Base-by-base conservation (phyloP, 306 rosid genomes). In the Potentilla sterilis region DNA sequence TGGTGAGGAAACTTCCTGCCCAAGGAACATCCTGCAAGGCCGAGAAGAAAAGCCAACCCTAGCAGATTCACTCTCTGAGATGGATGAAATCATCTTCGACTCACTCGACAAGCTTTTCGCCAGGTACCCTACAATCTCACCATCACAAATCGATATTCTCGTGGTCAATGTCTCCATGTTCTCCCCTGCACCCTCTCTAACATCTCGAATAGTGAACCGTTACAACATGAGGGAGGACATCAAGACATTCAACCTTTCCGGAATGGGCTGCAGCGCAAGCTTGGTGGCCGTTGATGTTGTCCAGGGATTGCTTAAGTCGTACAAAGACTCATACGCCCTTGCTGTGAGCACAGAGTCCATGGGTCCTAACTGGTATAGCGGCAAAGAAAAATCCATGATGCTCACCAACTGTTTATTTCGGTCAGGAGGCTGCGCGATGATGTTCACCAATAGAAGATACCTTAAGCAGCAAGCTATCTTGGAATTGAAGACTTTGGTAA, bases 201-300 rank as follows among this genome's bases (percentile, higher is more conserved):
- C 97, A 0, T 80, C 97, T 0, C 82, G 97, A 2, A 89, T 93
- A 14, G 70, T 89, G 16, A 91, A 91, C 85, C 79, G 84, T 28
- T 93, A 93, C 97, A 89, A 85, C 48, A 89, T 89, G 98, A 85
- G 90, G 70, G 83, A 88, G n/a, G 85, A 88, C 37, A 34, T 93
- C 0, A 91, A 88, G 75, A 73, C 86, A 8, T 83, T 85, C 77
- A 93, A 91, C 75, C 93, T 93, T 24, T 54, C 98, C 0, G 98
- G 98, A 61, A 93, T 93, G 97, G 97, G 98, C 5, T 93, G 96
- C 66, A 89, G 97, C 72, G 96, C 89, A 6, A 93, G 97, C 55
- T 85, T 91, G 4, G 89, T 87, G 0, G 96, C 85, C 2, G 77
- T 93, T 24, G 98, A 91, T 54, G 70, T 93, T 22, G 97, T 93